phyloP scores from a whole-genome alignment of 345 rosid genomes.

The Salix udensis region DNA sequence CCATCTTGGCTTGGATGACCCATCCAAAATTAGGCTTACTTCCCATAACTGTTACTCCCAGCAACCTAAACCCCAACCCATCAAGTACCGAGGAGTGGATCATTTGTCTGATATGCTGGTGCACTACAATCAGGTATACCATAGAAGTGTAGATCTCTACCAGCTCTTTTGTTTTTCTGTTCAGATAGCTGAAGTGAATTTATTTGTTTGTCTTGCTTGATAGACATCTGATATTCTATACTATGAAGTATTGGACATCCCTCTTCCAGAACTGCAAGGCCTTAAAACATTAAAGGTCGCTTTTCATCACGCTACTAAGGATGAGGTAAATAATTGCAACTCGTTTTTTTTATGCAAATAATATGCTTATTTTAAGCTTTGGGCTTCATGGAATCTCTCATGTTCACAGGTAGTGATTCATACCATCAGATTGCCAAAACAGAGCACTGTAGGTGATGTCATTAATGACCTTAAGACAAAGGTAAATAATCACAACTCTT shows the following conservation, averaged over 20 bases:
- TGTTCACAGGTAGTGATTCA: conserved; percentile 41
- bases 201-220: conserved; percentile 1
- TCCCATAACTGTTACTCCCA: conserved; percentile 98
- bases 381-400: conserved; percentile 8
- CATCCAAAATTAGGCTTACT: conserved; percentile 89
- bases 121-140: conserved; percentile 86
- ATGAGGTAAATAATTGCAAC: conserved; percentile 6
- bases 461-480: conserved; percentile 30
- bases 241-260: conserved; percentile 91
- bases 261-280: conserved; percentile 91
- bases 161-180: neutral
- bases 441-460: conserved; percentile 38
- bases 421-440: conserved; percentile 36
- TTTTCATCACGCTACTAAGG: conserved; percentile 23
- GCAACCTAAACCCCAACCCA: conserved; percentile 96
- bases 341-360: neutral
- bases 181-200: conserved; percentile 3
- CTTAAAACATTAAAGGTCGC: conserved; percentile 51
- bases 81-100: conserved; percentile 84
- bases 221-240: conserved; percentile 90
- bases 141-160: neutral
- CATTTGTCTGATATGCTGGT: conserved; percentile 86
- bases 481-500: conserved; percentile 18
- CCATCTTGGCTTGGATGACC: conserved; percentile 78
- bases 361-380: conserved; percentile 2